Evolutionary conservation across 2,329 filamentous ascomycete species (phyloP), one percentile per base, ranked within the genome.

Genomic region (Fusarium nurragi): DNA sequence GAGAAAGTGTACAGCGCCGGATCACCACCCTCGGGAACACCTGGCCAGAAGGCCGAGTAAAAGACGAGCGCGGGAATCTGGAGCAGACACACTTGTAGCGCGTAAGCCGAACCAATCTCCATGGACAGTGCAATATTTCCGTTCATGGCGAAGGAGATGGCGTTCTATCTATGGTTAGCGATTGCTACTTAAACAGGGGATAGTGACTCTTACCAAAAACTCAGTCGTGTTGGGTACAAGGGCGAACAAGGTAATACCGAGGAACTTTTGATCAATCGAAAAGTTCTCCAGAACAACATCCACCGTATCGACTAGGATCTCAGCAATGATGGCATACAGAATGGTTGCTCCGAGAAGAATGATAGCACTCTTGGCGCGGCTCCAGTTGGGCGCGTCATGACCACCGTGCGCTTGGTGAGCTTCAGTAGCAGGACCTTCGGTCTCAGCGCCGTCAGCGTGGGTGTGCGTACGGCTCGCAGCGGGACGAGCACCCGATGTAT

Each of bases 131-230:
- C 95, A 77, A 99, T 98, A 77, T 99, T 99, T 60, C 95, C 95
- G 74, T 99, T 98, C 94, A 99, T 99, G 51, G 95, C 95, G 76
- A 99, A 99, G 1, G 94, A 97, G 59, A 99, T 99, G 75, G 94
- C 95, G 78, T 99, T 99, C 89, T 93, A 25, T 37, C 2, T 14
- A 3, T 6, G 38, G 56, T 68, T 56, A 64, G 62, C 41, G 28
- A 32, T n/a, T 26, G 22, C 22, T 30, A n/a, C 10, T 70, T 6
- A 46, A 16, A 23, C 12, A 8, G 8, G 23, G 19, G 10, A 40
- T 25, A 30, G 25, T 18, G 70, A 21, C 18, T 3, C 88, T 80
- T 84, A 94, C 91, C 82, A 99, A 77, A 75, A 99, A 99, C 75
- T 99, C 95, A 2, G 95, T 99, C 2, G 95, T 98, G 80, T 99